Percentiles rank a stretch among this genome's conserved stretches.
These are phyloP conservation scores for Pyrenula aspistea DNA, from an alignment of 495 filamentous ascomycete species.

Conservation along the genomic window DNA sequence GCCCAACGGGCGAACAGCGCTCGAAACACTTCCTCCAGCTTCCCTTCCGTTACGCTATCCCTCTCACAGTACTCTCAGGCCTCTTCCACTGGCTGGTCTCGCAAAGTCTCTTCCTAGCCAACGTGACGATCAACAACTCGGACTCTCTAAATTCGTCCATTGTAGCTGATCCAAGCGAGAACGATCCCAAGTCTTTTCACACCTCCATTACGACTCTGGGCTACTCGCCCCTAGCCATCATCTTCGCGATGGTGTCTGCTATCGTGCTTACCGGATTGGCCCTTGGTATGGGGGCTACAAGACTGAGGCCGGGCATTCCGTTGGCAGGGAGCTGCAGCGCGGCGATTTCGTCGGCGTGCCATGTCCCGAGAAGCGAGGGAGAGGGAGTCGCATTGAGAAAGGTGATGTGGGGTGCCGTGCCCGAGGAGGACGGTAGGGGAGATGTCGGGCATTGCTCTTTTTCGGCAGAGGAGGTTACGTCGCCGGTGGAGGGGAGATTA, in stretches of 20 bases:
- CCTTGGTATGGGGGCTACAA: constrained; percentile 7
- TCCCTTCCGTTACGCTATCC: constrained; percentile 28
- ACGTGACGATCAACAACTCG: constrained; percentile 7
- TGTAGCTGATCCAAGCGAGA: no score
- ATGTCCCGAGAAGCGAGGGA: constrained; percentile 10
- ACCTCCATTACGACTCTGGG: constrained; percentile 15
- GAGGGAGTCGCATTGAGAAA: constrained; percentile 5
- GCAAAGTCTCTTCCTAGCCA: constrained; percentile 25
- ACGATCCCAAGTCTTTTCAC: constrained; percentile 2
- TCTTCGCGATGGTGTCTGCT: constrained; percentile 8
- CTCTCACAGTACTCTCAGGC: constrained; percentile 17
- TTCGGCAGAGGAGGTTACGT: constrained; percentile 4
- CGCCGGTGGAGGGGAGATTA: constrained; percentile 4
- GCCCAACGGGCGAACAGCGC: constrained; percentile 24
- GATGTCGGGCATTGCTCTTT: not conserved
- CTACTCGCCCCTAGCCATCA: constrained; percentile 19
- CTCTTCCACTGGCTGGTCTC: constrained; percentile 31
- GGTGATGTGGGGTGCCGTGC: constrained; percentile 23
- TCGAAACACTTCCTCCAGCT: constrained; percentile 33
- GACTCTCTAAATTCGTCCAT: no score
- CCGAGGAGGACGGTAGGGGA: not conserved
- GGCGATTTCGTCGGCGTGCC: constrained; percentile 32
- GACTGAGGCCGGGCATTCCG: constrained; percentile 21
- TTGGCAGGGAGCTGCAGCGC: constrained; percentile 25
- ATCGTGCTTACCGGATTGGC: constrained; percentile 13